Evolutionary conservation across 2,329 filamentous ascomycete genomes (phyloP), one percentile per base, ranked within the genome.

Genomic region (Alternaria postmessia): DNA sequence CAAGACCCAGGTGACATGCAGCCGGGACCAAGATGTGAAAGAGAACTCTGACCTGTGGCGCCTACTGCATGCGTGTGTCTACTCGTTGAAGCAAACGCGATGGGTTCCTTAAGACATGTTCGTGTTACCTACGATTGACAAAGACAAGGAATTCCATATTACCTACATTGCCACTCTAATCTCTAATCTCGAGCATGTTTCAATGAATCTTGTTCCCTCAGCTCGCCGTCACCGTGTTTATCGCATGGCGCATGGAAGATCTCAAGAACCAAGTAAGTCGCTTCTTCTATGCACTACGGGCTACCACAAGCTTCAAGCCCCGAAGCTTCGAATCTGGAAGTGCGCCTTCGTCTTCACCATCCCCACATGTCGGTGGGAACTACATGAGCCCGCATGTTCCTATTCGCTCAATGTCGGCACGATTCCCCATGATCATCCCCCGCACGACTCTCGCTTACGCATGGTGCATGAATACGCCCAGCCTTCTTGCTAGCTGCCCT

Each of bases 381-480:
- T 51, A 22, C 34, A 36, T 34, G 46, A 22, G 41, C 58, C 63
- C 56, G 42, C 20, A 24, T 9, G 24, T 42, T 38, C 62, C 59
- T 42, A 72, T 72, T 72, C 54, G 69, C 43, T 26, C 24, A 51
- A 59, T 67, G 68, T 70, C 69, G 69, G 69, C 41, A 53, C 69
- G 64, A 52, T 24, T 7, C 42, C 30, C 41, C 38, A 48, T 53
- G 52, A 47, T 46, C 51, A 51, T 62, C 51, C 57, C 51, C 59
- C 47, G 39, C 59, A 42, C 28, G 42, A 24, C 28, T 32, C 55
- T 64, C 59, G 63, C 63, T 66, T 60, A 63, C 48, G 61, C 61
- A 62, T 18, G 52, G 28, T 32, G 22, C 46, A 55, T 26, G 36
- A 24, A 32, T 39, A 46, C 32, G 46, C 26, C 43, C 43, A 44